These are phyloP conservation scores for Gelatoporia subvermispora DNA, from an alignment of 768 basidiomycete species.

Conservation along the genomic window DNA sequence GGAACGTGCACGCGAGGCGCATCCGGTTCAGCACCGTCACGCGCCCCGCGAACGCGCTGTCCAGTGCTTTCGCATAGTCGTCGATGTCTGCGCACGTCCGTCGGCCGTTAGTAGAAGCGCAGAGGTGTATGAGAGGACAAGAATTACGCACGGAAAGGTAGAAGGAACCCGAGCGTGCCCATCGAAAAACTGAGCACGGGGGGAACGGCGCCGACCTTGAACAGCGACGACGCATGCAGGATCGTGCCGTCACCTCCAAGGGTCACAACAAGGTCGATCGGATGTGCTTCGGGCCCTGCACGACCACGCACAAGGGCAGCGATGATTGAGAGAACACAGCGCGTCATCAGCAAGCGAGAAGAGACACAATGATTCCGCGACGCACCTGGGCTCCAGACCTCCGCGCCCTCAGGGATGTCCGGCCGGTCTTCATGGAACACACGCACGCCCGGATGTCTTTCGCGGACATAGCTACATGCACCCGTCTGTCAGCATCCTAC, in stretches of 20 bases:
- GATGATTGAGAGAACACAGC: background rate
- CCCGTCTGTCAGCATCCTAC: no score
- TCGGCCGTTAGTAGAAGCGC: background rate
- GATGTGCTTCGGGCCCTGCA: slow-evolving; percentile 45
- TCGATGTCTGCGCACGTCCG: slow-evolving; percentile 65
- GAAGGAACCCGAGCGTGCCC: slow-evolving; percentile 90
- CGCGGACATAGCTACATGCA: slow-evolving; percentile 23
- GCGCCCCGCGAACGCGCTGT: slow-evolving; percentile 73
- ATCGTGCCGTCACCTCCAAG: slow-evolving; percentile 95
- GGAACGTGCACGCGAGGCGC: slow-evolving; percentile 81
- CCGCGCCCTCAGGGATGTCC: slow-evolving; percentile 45
- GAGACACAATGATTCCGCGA: background rate
- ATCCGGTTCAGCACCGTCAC: slow-evolving; percentile 84
- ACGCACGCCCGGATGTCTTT: slow-evolving; percentile 26
- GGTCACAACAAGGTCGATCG: slow-evolving; percentile 84
- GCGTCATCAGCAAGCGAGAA: background rate
- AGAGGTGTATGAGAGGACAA: slow-evolving; percentile 29
- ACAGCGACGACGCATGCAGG: slow-evolving; percentile 87
- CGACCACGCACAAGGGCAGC: background rate
- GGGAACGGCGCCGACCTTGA: slow-evolving; percentile 86
- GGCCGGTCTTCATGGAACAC: slow-evolving; percentile 34
- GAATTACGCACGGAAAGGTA: slow-evolving; percentile 95
- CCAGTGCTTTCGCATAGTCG: slow-evolving; percentile 74
- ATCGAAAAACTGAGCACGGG: slow-evolving; percentile 88
- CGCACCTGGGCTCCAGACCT: slow-evolving; percentile 57